phyloP scores from a whole-genome alignment of 257 asterid genomes.

The Echites panduratus region DNA sequence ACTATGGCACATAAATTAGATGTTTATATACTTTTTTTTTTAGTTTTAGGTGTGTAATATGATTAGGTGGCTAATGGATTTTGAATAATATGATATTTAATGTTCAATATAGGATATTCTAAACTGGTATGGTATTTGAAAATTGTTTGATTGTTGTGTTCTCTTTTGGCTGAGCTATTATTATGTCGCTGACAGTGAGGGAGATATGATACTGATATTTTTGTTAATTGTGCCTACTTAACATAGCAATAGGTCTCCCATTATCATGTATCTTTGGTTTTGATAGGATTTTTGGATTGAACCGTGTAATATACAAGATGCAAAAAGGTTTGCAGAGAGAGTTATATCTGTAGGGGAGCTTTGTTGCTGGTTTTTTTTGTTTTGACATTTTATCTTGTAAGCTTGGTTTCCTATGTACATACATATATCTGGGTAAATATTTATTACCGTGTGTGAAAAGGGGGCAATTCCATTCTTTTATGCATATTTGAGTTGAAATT shows the following conservation, averaged over 20 bases:
- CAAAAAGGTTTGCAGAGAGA: neutral
- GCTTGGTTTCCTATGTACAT: too few relatives aligned
- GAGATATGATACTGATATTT: neutral
- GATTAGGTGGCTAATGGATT: too few relatives aligned
- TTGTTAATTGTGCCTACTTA: neutral
- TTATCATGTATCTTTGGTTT: neutral
- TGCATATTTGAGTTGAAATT: neutral
- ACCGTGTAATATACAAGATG: neutral
- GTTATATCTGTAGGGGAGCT: neutral
- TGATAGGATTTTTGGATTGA: neutral
- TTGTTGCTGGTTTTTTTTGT: neutral
- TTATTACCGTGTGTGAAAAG: too few relatives aligned
- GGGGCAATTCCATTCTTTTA: neutral
- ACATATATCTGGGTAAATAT: neutral
- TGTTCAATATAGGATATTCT: neutral
- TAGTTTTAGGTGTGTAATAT: too few relatives aligned
- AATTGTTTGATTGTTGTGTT: neutral
- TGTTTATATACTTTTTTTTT: too few relatives aligned
- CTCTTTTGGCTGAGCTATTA: neutral
- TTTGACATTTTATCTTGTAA: neutral
- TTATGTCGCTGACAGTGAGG: neutral
- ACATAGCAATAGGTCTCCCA: neutral
- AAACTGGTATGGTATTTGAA: neutral
- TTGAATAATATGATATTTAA: neutral
- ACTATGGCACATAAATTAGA: too few relatives aligned